phyloP scores from a whole-genome alignment of 2,329 filamentous ascomycete genomes.

The Fusarium pseudonygamai region DNA sequence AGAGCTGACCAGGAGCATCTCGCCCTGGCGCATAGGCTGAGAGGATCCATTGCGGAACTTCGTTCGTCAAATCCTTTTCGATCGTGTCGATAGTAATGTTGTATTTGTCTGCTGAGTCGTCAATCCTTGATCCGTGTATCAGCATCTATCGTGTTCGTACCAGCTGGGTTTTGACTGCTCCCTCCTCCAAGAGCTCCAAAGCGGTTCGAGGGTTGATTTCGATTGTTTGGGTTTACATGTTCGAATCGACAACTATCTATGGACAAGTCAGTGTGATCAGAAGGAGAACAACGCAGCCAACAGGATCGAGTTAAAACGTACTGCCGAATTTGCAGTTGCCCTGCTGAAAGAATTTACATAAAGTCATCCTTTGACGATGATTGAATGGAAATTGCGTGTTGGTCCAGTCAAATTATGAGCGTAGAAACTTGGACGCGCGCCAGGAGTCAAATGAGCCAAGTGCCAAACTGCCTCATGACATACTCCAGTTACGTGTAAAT shows the following conservation, averaged over 20 bases:
- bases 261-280: slow-evolving; percentile 11
- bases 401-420: neutral
- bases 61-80: slow-evolving; percentile 71
- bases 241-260: slow-evolving; percentile 66
- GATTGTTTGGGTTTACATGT: slow-evolving; percentile 54
- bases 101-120: slow-evolving; percentile 51
- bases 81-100: slow-evolving; percentile 68
- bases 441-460: slow-evolving; percentile 19
- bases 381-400: neutral
- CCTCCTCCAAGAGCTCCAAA: slow-evolving; percentile 61
- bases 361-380: slow-evolving; percentile 45
- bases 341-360: slow-evolving; percentile 62
- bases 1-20: slow-evolving; percentile 82
- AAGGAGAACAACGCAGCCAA: neutral
- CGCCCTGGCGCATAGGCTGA: slow-evolving; percentile 84
- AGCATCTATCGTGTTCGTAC: slow-evolving; percentile 15
- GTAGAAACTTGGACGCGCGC: slow-evolving; percentile 12
- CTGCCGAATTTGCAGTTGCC: slow-evolving; percentile 63
- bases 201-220: slow-evolving; percentile 59
- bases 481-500: neutral
- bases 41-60: slow-evolving; percentile 84
- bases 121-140: slow-evolving; percentile 4
- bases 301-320: slow-evolving; percentile 45
- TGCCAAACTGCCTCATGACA: slow-evolving; percentile 36
- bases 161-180: slow-evolving; percentile 32